Percentiles rank a stretch among this genome's conserved stretches.
Evolutionary conservation across 495 filamentous ascomycete species (phyloP).

Genomic region (Apodospora peruviana): DNA sequence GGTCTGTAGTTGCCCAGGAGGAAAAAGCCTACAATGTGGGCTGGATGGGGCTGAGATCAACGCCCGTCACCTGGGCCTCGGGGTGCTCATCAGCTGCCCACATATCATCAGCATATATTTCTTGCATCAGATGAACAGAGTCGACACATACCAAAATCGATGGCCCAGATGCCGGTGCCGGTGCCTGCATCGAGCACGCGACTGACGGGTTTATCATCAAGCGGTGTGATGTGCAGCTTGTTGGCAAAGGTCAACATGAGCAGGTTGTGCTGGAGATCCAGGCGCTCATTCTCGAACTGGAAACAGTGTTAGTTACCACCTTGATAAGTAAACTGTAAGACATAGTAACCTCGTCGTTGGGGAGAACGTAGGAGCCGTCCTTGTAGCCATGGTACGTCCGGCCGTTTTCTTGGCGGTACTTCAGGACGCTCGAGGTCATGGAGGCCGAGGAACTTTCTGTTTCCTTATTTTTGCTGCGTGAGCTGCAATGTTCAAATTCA

Average conservation of each 20-base stretch:
- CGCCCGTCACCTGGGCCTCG: constrained; percentile 12
- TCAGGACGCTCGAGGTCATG: not conserved
- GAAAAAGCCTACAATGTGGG: constrained; percentile 29
- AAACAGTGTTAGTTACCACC: not conserved
- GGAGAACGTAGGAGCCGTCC: constrained; percentile 18
- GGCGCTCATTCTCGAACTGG: not conserved
- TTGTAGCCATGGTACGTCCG: constrained; percentile 46
- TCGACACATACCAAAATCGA: constrained; percentile 8
- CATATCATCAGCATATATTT: not conserved
- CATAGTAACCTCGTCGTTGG: not conserved
- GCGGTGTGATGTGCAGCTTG: constrained; percentile 10
- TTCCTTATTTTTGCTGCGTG: not conserved
- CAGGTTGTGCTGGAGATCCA: not conserved
- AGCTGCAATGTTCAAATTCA: no score
- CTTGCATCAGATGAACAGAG: not conserved
- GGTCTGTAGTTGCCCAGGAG: not conserved
- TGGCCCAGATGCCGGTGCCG: no score
- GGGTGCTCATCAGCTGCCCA: constrained; percentile 16
- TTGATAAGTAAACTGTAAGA: not conserved
- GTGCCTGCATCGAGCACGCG: constrained; percentile 22
- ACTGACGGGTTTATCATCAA: not conserved
- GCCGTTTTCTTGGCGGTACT: constrained; percentile 34
- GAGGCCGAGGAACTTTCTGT: not conserved
- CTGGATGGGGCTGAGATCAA: constrained; percentile 44
- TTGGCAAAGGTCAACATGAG: constrained; percentile 10